Base-by-base conservation (phyloP, 2,329 filamentous ascomycete species). In the Paramyrothecium sp. region DNA sequence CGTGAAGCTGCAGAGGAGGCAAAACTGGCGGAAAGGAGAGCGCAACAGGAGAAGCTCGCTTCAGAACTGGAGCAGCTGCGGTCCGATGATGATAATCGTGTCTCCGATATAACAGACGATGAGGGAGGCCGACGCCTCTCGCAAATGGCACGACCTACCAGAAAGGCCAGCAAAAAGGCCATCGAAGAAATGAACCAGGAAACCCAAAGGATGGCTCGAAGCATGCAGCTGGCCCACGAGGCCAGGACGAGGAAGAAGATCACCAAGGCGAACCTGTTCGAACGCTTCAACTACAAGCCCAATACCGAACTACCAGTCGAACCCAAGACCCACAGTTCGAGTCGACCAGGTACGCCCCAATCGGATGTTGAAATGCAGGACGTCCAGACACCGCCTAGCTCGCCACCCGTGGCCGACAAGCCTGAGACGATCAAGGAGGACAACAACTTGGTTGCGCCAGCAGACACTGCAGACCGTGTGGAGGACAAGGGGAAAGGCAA, bases 101-200 rank as follows among this genome's bases (percentile, higher is more conserved):
- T 71, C n/a, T 80, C 78, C n/a, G 78, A 81, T 57, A 80, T 85
- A 53, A 81, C 79, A 2, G 86, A 89, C 58, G 86, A 86, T 34
- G 86, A 86, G 23, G 83, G 78, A 46, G 88, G 82, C n/a, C 80
- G 79, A 48, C 85, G 79, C 60, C 76, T 95, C 49, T 90, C 89
- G 0, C 90, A 93, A 67, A 78, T 83, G 44, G 80, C 83, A 23
- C 86, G 89, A 3, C 88, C 92, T 5, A 82, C 85, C 11, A 85
- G 95, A 13, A 96, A 95, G 70, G 93, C 95, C 0, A 94, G 93
- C 77, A 98, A 94, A 77, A 97, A 92, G 75, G 95, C 95, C 0
- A 72, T 97, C 47, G 91, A 97, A 69, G 94, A 98, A 64, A 97
- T 99, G 89, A 89, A 90, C 65, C 86, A 92, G 57, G 95, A 99